phyloP scores from a whole-genome alignment of 768 basidiomycete species.

The Rhizopogon vesiculosus region DNA sequence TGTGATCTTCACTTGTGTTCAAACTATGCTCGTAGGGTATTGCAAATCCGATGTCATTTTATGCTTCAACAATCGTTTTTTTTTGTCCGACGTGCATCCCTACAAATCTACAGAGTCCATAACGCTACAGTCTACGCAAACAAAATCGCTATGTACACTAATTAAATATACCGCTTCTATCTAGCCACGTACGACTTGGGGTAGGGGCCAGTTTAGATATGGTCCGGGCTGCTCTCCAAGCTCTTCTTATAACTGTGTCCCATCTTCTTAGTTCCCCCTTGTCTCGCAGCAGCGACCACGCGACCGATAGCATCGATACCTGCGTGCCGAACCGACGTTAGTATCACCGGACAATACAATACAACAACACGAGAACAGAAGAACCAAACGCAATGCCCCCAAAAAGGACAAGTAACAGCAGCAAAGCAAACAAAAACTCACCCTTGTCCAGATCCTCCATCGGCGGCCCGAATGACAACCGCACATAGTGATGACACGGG shows the following conservation, averaged over 20 bases:
- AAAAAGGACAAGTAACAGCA: no score
- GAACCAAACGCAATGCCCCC: not conserved
- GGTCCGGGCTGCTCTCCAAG: constrained; percentile 29
- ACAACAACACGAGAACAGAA: not conserved
- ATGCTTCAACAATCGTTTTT: not conserved
- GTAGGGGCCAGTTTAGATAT: constrained; percentile 14
- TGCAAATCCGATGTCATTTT: not conserved
- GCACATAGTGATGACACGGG: constrained; percentile 86
- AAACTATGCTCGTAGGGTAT: not conserved
- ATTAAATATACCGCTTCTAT: not conserved
- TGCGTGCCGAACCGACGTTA: constrained; percentile 17
- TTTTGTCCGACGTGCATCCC: not conserved
- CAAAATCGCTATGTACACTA: not conserved
- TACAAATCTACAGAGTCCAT: not conserved
- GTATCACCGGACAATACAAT: not conserved
- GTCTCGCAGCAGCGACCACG: constrained; percentile 66
- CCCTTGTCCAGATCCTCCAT: constrained; percentile 77
- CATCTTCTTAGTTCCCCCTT: constrained; percentile 53
- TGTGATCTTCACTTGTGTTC: constrained; percentile 11
- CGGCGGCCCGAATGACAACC: constrained; percentile 83
- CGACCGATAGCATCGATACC: constrained; percentile 84
- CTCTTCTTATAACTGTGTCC: constrained; percentile 72
- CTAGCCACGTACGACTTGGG: not conserved
- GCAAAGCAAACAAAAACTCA: constrained; percentile 14
- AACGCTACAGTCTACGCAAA: not conserved